Evolutionary conservation across 768 basidiomycete species (phyloP), one percentile per base, ranked within the genome.

Genomic region (Scleroderma bovista): DNA sequence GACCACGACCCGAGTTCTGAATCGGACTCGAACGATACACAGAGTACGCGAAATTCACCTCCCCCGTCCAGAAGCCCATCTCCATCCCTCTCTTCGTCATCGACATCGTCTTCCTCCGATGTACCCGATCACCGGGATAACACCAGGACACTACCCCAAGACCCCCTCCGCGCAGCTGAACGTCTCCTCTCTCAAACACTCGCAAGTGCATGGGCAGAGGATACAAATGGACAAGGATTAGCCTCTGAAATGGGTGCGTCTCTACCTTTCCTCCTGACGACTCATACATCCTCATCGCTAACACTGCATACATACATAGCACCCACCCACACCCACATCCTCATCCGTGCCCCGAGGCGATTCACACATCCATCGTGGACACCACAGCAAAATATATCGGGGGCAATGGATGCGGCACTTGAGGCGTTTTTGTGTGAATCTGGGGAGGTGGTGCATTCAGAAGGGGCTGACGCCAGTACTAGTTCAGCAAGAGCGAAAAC

Each of bases 301-400:
- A 36, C 6, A 24, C 22, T 26, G 3, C 23, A n/a, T 34, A 7
- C 16, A 22, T 19, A 13, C 11, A n/a, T 51, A 77, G 76, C 70
- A 9, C 70, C 77, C 8, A 77, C 77, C 0, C 75, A 76, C 37
- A 75, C 67, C 1, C 75, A 78, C 24, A 56, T 78, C 41, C 61
- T 75, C 11, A 66, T 78, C 19, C 72, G 73, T 40, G 76, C 76
- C 0, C 76, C 76, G 1, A 65, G 77, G 6, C 65, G 75, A 13
- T 77, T 78, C 56, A 53, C 57, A 8, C 76, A 78, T 48, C 71
- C 76, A 3, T 64, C 68, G 7, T 78, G 77, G 76, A 59, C 69
- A 31, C 76, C 76, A 4, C 69, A 73, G 7, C 77, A 77, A 59
- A 74, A 71, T 48, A 51, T 71, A 17, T 65, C 66, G 31, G 39